A percentile compares a stretch with the other conserved stretches of the same genome.
These are phyloP conservation scores for Pulveroboletus sp. DNA, from an alignment of 768 basidiomycete genomes.

Conservation along the genomic window DNA sequence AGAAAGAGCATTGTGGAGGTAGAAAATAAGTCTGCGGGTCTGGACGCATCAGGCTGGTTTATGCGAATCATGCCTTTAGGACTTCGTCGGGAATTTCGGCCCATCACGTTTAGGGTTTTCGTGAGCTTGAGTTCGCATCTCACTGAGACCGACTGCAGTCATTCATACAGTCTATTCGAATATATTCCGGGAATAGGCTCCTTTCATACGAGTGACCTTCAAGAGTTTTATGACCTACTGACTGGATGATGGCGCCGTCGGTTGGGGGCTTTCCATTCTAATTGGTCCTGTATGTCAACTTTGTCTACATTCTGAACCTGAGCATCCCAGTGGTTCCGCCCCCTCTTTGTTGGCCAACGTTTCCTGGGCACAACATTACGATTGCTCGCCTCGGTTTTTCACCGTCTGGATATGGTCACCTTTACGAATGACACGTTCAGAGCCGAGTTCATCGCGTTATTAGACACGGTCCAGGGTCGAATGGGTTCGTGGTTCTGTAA, in stretches of 20 bases:
- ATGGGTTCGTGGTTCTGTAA: conserved; percentile 11
- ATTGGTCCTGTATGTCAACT: conserved; percentile 5
- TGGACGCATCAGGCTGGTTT: too few species aligned
- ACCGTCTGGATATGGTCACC: conserved; percentile 9
- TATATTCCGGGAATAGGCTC: conserved; percentile 12
- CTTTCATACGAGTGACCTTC: conserved; percentile 18
- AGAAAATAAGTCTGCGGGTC: too few species aligned
- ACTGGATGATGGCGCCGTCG: conserved; percentile 14
- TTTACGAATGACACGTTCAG: conserved; percentile 10
- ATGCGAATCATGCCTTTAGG: too few species aligned
- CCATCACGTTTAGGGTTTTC: conserved; percentile 13
- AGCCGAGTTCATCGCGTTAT: not conserved
- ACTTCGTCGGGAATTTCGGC: too few species aligned
- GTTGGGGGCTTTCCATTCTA: not conserved
- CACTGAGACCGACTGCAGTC: too few species aligned
- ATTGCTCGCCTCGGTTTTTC: not conserved
- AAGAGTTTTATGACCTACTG: conserved; percentile 13
- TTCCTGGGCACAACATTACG: conserved; percentile 5
- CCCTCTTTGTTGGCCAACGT: conserved; percentile 4
- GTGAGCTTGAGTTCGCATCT: not conserved
- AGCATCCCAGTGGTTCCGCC: conserved; percentile 9
- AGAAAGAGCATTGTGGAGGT: too few species aligned
- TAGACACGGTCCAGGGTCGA: conserved; percentile 6
- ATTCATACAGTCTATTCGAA: conserved; percentile 9
- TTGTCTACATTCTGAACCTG: conserved; percentile 13